Percentiles rank a stretch among this genome's conserved stretches.
Conservation (phyloP, 306 rosid species). For the Oxytropis ochrocephala region DNA sequence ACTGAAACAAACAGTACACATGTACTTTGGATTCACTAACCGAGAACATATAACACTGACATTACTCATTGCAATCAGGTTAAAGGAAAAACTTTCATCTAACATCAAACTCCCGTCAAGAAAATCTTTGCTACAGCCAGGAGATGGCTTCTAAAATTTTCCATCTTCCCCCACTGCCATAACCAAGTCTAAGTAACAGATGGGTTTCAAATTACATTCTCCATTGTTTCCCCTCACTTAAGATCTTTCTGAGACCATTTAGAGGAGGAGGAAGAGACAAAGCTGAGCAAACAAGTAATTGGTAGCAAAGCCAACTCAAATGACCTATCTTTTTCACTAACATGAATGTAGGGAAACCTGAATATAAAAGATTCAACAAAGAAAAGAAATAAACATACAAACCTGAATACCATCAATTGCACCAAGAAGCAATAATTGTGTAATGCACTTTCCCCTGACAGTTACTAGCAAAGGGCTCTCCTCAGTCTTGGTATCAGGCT, state of each 20-base stretch:
- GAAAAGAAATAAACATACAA: slow-evolving; percentile 18
- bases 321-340: not conserved
- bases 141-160: not conserved
- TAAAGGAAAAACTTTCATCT: not conserved
- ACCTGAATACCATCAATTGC: slow-evolving; percentile 96
- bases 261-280: not conserved
- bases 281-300: slow-evolving; percentile 13
- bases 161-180: not conserved
- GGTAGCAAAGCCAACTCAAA: slow-evolving; percentile 14
- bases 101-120: slow-evolving; percentile 6
- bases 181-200: not conserved
- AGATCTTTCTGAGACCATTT: not conserved
- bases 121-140: not conserved
- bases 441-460: slow-evolving; percentile 90
- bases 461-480: slow-evolving; percentile 72
- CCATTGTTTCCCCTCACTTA: not conserved
- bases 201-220: slow-evolving; percentile 15
- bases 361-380: slow-evolving; percentile 10
- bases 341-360: not conserved
- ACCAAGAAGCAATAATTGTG: slow-evolving; percentile 84
- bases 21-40: not conserved
- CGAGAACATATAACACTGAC: not conserved
- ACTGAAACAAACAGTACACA: not conserved
- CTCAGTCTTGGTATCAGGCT: slow-evolving; percentile 60
- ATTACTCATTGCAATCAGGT: not conserved